Evolutionary conservation across 345 rosid species (phyloP).

Genomic region (Euphorbia lathyris): DNA sequence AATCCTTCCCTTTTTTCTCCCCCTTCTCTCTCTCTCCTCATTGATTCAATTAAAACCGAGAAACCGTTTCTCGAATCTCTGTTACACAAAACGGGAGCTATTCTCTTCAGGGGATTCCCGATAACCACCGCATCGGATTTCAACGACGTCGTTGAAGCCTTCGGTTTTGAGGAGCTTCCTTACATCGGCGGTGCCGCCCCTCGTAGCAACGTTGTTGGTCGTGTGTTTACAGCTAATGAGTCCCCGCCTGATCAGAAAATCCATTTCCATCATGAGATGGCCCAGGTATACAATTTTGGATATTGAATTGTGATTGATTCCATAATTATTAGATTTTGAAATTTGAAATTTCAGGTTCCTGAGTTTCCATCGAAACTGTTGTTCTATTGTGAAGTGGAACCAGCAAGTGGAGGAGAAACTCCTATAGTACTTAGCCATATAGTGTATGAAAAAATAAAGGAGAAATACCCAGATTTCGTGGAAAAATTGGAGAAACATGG

Average conservation of each 20-base stretch:
- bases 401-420: slow-evolving; percentile 84
- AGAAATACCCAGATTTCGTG: slow-evolving; percentile 65
- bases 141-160: slow-evolving; percentile 82
- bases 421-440: slow-evolving; percentile 84
- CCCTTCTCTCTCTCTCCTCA: slow-evolving; percentile 31
- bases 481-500: slow-evolving; percentile 63
- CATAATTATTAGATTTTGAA: neutral
- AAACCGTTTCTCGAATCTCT: slow-evolving; percentile 58
- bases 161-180: slow-evolving; percentile 85
- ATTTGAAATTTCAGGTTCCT: slow-evolving; percentile 48
- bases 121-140: slow-evolving; percentile 60
- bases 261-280: slow-evolving; percentile 94
- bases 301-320: neutral
- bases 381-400: slow-evolving; percentile 87
- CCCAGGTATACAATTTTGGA: slow-evolving; percentile 49
- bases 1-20: slow-evolving; percentile 25
- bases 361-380: slow-evolving; percentile 88
- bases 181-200: slow-evolving; percentile 93
- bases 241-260: slow-evolving; percentile 92
- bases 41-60: slow-evolving; percentile 36
- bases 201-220: slow-evolving; percentile 70
- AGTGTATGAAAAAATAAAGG: slow-evolving; percentile 72
- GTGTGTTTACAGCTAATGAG: slow-evolving; percentile 90
- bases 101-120: slow-evolving; percentile 68
- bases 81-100: slow-evolving; percentile 58